Evolutionary conservation across 192 early-diverging fungal species (phyloP).

Genomic region (Coemansia sp.): DNA sequence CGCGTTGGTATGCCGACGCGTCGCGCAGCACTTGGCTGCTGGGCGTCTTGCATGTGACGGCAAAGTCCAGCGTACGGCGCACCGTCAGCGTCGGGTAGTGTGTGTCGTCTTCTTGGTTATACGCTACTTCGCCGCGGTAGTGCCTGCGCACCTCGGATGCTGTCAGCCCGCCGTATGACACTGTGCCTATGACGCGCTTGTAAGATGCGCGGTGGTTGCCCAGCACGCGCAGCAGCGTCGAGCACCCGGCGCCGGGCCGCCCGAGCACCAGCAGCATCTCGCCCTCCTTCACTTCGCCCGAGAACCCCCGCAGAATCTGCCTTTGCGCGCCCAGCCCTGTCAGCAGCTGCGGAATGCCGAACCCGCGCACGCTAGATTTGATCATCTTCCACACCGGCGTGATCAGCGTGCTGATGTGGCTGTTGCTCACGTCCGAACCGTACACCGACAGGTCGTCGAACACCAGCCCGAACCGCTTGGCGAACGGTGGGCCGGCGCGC

Average conservation of each 20-base stretch:
- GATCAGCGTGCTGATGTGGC: constrained; percentile 39
- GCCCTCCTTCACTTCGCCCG: constrained; percentile 68
- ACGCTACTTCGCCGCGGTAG: constrained; percentile 74
- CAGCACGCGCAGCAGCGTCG: constrained; percentile 61
- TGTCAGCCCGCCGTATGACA: constrained; percentile 67
- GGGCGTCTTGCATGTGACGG: constrained; percentile 69
- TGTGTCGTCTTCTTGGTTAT: constrained; percentile 78
- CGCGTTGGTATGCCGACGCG: constrained; percentile 57
- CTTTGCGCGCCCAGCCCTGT: constrained; percentile 8
- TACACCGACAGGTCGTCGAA: constrained; percentile 41
- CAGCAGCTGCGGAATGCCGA: constrained; percentile 16
- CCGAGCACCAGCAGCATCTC: constrained; percentile 72
- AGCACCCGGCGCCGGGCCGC: constrained; percentile 65
- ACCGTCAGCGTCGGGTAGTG: constrained; percentile 80
- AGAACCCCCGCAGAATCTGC: constrained; percentile 57
- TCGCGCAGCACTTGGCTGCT: constrained; percentile 66
- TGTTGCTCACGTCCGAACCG: constrained; percentile 29
- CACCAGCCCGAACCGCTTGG: constrained; percentile 48
- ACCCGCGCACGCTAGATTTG: constrained; percentile 17
- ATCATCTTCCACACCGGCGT: constrained; percentile 38
- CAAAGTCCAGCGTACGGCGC: constrained; percentile 74
- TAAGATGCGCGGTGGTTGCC: constrained; percentile 61
- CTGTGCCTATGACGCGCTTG: constrained; percentile 53
- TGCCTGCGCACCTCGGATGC: constrained; percentile 56
- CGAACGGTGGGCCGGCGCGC: constrained; percentile 37